Percentiles rank a stretch among this genome's conserved stretches.
These are phyloP conservation scores for Peronospora belbahrii DNA, from an alignment of 352 stramenopile genomes.

Conservation along the genomic window DNA sequence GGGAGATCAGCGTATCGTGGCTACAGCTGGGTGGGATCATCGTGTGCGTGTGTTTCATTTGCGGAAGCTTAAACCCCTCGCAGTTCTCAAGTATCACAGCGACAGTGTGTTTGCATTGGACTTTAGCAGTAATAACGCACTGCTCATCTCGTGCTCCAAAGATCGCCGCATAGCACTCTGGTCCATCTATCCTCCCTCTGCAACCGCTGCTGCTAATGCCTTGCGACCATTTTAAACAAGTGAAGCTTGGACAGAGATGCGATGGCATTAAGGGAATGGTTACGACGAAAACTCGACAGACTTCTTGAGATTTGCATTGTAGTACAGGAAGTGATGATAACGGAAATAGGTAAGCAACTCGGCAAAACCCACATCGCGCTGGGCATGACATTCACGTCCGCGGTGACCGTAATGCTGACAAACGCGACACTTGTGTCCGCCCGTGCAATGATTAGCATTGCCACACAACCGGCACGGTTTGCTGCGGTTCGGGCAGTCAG, in stretches of 20 bases:
- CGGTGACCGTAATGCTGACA: slow-evolving; percentile 80
- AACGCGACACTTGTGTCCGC: slow-evolving; percentile 73
- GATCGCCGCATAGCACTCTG: slow-evolving; percentile 73
- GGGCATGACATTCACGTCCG: slow-evolving; percentile 72
- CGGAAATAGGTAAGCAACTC: slow-evolving; percentile 82
- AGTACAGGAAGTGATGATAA: slow-evolving; percentile 85
- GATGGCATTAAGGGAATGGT: slow-evolving; percentile 13
- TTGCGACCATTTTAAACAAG: slow-evolving; percentile 29
- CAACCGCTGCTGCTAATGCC: slow-evolving; percentile 12
- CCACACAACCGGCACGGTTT: slow-evolving; percentile 66
- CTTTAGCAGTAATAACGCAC: slow-evolving; percentile 53
- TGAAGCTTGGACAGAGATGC: background rate
- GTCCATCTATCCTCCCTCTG: slow-evolving; percentile 56
- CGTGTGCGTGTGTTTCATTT: slow-evolving; percentile 64
- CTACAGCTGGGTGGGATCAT: slow-evolving; percentile 73
- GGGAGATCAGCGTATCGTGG: slow-evolving; percentile 67
- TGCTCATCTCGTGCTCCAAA: slow-evolving; percentile 68
- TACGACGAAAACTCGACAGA: slow-evolving; percentile 74
- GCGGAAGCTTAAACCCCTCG: slow-evolving; percentile 66
- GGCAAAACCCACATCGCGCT: slow-evolving; percentile 70
- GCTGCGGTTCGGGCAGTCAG: slow-evolving; percentile 60
- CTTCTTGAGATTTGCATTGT: slow-evolving; percentile 84
- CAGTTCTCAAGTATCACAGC: slow-evolving; percentile 71
- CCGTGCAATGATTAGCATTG: slow-evolving; percentile 67
- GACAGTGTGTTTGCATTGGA: slow-evolving; percentile 69